Evolutionary conservation across 805 yeast genomes (phyloP), one percentile per base, ranked within the genome.

Genomic region (Millerozyma acaciae): DNA sequence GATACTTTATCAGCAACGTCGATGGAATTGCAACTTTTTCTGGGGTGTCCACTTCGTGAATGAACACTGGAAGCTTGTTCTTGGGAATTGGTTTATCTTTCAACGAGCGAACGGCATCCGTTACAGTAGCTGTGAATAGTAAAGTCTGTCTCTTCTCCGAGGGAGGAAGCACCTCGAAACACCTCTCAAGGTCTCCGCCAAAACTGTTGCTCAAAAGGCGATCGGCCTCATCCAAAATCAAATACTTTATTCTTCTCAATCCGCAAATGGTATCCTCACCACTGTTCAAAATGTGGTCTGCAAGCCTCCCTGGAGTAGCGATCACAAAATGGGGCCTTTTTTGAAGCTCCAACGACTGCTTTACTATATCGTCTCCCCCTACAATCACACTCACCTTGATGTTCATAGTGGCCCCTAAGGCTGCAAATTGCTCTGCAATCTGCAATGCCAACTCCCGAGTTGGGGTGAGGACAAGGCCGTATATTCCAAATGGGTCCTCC

Each of bases 201-300:
- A 93, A 88, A 29, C 94, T 83, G 35, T 80, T 77, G 28, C 93
- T 85, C 42, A 93, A 72, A 19, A 93, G 63, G 40, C 96, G 73
- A 69, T 93, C 98, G 1, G 98, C 98, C 64, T 90, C 98, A 68
- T 93, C 98, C 2, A 93, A 65, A 2, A 93, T 97, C 33, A 93
- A 65, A 51, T 70, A 93, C 53, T 81, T 80, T 12, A 84, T 81
- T 45, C 94, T 70, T 46, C 80, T 76, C 30, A 93, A 64, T 0
- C 96, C 96, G 23, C 76, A 68, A 0, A 83, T 68, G 4, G 94
- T 84, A 40, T 93, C 97, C 37, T 84, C 94, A 12, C 96, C 96
- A 53, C 93, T 84, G 48, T 80, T 76, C 40, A 81, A 59, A 13
- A 93, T 80, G 58, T 90, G 97, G 54, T 87, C 95, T 0, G 97